Evolutionary conservation across 768 basidiomycete genomes (phyloP).

Genomic region (Auricularia heimuer): DNA sequence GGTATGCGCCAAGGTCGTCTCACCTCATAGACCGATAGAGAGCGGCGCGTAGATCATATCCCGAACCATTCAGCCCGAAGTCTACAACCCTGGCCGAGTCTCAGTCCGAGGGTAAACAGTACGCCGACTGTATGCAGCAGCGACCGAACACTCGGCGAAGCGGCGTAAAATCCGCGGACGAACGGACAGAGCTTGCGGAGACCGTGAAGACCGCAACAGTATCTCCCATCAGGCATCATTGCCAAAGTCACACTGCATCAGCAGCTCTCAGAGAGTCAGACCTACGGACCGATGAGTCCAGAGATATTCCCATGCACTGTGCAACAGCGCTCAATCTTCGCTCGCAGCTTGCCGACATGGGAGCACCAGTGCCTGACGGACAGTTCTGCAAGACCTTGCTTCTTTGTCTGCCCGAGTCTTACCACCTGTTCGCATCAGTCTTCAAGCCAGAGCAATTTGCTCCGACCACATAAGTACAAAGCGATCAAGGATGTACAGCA

Average conservation of each 20-base stretch:
- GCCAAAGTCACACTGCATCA: neutral
- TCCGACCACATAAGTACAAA: neutral
- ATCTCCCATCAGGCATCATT: neutral
- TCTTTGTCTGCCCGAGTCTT: neutral
- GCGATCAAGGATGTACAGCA: neutral
- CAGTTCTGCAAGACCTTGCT: neutral
- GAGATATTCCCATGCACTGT: neutral
- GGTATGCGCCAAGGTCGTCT: too few species aligned
- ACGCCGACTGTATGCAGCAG: too few species aligned
- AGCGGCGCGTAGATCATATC: too few species aligned
- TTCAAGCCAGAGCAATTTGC: neutral
- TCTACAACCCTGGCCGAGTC: too few species aligned
- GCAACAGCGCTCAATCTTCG: neutral
- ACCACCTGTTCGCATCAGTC: neutral
- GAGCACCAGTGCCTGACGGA: neutral
- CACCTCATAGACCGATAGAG: too few species aligned
- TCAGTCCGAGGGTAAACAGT: too few species aligned
- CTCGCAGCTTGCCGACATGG: neutral
- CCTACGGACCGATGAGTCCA: neutral
- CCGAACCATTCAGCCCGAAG: too few species aligned
- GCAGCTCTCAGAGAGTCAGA: neutral
- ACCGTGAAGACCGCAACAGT: too few species aligned
- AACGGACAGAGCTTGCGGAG: too few species aligned
- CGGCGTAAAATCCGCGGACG: too few species aligned
- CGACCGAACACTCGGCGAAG: too few species aligned